A percentile compares a stretch with the other conserved stretches of the same genome.
phyloP scores from a whole-genome alignment of 768 basidiomycete species.

The Pleurotus pulmonarius region DNA sequence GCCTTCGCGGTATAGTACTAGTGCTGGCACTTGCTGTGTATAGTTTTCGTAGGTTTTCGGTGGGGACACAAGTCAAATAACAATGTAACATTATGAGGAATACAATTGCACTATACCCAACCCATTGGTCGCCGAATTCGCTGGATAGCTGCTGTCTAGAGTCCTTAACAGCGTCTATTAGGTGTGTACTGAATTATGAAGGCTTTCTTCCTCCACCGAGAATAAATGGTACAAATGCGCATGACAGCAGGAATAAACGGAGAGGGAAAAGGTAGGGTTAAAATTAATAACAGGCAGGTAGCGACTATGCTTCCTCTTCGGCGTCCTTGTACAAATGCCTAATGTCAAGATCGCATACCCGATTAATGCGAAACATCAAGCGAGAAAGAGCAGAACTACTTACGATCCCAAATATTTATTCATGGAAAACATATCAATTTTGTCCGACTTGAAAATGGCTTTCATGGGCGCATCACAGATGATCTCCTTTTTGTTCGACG shows the following conservation, averaged over 20 bases:
- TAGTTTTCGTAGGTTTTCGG: too few species aligned
- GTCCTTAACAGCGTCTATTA: too few species aligned
- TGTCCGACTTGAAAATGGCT: conserved; percentile 76
- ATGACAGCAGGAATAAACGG: not conserved
- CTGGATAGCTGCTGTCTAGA: too few species aligned
- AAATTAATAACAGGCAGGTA: not conserved
- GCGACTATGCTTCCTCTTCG: not conserved
- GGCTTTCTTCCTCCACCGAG: not conserved
- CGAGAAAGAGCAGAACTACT: conserved; percentile 17
- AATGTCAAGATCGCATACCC: not conserved
- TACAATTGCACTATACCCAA: too few species aligned
- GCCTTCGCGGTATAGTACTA: too few species aligned
- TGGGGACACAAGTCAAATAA: too few species aligned
- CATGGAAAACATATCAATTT: conserved; percentile 93
- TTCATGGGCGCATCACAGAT: conserved; percentile 72
- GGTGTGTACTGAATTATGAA: too few species aligned
- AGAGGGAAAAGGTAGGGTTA: not conserved
- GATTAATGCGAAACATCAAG: not conserved
- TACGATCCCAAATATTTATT: conserved; percentile 85
- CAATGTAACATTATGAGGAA: too few species aligned
- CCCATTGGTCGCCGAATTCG: too few species aligned
- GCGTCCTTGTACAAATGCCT: conserved; percentile 2
- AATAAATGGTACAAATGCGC: not conserved
- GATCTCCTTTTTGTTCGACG: conserved; percentile 78
- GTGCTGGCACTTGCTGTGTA: too few species aligned